phyloP scores from a whole-genome alignment of 345 rosid species.

The Euphorbia tirucalli region DNA sequence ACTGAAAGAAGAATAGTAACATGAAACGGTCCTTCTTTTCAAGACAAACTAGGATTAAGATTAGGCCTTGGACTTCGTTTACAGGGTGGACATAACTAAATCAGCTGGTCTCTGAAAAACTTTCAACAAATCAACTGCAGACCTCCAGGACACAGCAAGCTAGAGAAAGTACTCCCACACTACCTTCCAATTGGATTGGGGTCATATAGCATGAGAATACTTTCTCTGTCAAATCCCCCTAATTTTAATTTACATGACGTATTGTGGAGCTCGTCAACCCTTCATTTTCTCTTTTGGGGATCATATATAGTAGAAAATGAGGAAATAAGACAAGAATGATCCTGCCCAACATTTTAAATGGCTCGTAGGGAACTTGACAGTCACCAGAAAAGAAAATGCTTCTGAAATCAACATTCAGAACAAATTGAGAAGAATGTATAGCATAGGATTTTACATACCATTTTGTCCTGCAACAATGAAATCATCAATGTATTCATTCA shows the following conservation, averaged over 20 bases:
- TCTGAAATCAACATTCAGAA: neutral
- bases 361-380: slow-evolving; percentile 1
- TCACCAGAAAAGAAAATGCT: slow-evolving; percentile 1
- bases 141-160: neutral
- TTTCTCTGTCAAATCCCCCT: neutral
- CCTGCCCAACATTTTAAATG: neutral
- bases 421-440: neutral
- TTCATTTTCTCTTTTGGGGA: neutral
- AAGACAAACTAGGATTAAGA: neutral
- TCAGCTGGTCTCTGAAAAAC: neutral
- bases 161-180: neutral
- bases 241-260: neutral
- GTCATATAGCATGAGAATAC: no score
- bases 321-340: neutral
- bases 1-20: neutral
- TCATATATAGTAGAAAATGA: neutral
- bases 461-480: slow-evolving; percentile 78
- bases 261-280: neutral
- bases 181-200: neutral
- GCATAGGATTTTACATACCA: slow-evolving; percentile 42
- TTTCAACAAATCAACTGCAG: neutral
- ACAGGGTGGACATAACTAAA: neutral
- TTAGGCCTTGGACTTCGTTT: neutral
- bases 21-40: neutral
- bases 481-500: slow-evolving; percentile 53